These are phyloP conservation scores for Coemansia sp. DNA, from an alignment of 371 early-diverging fungal species.

Conservation along the genomic window DNA sequence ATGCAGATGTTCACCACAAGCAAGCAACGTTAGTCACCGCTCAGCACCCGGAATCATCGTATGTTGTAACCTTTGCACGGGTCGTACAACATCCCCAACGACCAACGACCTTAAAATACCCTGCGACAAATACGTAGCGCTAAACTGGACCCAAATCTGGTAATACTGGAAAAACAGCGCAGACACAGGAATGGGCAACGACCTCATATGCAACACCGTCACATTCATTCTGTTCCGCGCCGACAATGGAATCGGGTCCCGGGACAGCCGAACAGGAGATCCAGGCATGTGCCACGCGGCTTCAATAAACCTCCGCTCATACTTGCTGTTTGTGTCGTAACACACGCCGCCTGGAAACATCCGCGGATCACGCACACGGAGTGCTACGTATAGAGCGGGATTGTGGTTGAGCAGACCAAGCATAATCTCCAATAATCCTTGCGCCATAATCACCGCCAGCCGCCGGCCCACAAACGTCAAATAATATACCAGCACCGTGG, in stretches of 20 bases:
- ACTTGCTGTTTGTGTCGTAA: constrained; percentile 21
- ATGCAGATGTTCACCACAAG: too few relatives aligned
- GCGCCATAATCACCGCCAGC: constrained; percentile 75
- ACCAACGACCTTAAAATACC: constrained; percentile 42
- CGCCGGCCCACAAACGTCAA: constrained; percentile 75
- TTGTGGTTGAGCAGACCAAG: constrained; percentile 91
- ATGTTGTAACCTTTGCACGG: constrained; percentile 52
- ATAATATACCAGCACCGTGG: constrained; percentile 93
- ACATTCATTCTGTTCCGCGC: constrained; percentile 37
- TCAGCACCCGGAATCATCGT: constrained; percentile 49
- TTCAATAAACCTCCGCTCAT: constrained; percentile 32
- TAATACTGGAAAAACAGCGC: constrained; percentile 53
- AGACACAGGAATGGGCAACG: constrained; percentile 36
- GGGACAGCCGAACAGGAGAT: constrained; percentile 38
- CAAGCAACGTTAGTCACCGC: neutral
- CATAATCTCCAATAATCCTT: constrained; percentile 76
- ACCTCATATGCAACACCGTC: constrained; percentile 40
- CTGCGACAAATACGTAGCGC: constrained; percentile 47
- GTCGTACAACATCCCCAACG: constrained; percentile 49
- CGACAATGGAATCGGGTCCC: constrained; percentile 45
- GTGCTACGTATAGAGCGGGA: constrained; percentile 87
- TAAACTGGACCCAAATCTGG: constrained; percentile 51
- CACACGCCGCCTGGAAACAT: constrained; percentile 73
- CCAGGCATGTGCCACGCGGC: constrained; percentile 34
- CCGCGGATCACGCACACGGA: constrained; percentile 82